These are phyloP conservation scores for Pseudonectria buxi DNA, from an alignment of 2,329 filamentous ascomycete species.

Conservation along the genomic window DNA sequence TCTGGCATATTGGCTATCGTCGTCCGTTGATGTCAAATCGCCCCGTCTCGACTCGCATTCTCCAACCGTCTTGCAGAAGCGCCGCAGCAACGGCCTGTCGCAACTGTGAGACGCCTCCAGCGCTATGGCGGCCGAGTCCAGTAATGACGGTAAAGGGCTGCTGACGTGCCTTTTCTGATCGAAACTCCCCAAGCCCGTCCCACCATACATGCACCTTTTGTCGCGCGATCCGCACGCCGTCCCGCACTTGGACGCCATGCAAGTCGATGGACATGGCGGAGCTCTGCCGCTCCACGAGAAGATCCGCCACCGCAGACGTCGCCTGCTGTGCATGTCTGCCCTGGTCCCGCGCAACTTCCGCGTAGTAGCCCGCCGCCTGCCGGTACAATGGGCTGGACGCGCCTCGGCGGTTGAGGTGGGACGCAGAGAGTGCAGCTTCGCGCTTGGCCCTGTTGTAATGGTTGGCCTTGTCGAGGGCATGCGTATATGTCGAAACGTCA, in stretches of 20 bases:
- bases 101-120: conserved; percentile 66
- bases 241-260: conserved; percentile 74
- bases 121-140: conserved; percentile 71
- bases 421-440: conserved; percentile 31
- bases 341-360: conserved; percentile 61
- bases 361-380: conserved; percentile 70
- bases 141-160: conserved; percentile 68
- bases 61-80: conserved; percentile 77
- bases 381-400: conserved; percentile 68
- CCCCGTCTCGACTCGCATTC: conserved; percentile 64
- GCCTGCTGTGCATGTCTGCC: conserved; percentile 50
- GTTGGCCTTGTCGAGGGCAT: conserved; percentile 23
- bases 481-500: conserved; percentile 15
- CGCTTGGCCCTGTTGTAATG: conserved; percentile 24
- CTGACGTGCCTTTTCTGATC: conserved; percentile 41
- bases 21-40: conserved; percentile 62
- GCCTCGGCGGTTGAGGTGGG: conserved; percentile 38
- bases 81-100: conserved; percentile 74
- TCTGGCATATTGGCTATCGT: conserved; percentile 16
- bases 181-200: conserved; percentile 60
- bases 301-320: conserved; percentile 62
- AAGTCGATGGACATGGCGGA: conserved; percentile 59
- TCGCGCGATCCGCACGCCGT: conserved; percentile 72
- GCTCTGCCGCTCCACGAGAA: conserved; percentile 63
- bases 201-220: conserved; percentile 69